Base-by-base conservation (phyloP, 2,329 filamentous ascomycete species). In the Phaeosphaeriaceae sp. region DNA sequence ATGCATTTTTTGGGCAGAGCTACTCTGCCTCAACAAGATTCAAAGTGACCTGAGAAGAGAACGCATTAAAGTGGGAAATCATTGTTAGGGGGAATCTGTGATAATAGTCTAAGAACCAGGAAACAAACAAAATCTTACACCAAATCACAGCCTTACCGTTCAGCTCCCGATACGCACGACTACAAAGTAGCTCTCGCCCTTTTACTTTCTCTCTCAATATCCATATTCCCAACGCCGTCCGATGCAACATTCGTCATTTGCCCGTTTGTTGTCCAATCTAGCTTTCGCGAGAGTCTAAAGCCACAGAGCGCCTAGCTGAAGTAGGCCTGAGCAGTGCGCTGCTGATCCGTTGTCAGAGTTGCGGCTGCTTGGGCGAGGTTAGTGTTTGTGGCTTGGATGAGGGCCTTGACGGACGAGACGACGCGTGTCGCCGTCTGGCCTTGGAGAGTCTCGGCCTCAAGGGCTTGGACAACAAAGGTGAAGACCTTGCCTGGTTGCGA, bases 401-500 rank as follows among this genome's bases (percentile, higher is more conserved):
- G 84, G 52, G 86, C 81, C 81, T 96, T 96, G 36, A 91, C 91
- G 1, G 92, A 89, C 46, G 83, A 83, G 31, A 92, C 91, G 56
- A 97, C 90, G 60, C 90, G 88, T 60, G 83, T 86, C 24, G 91
- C 92, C 20, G 91, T 93, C 73, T 93, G 88, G 20, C 93, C 93
- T 73, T 93, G 91, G 42, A 99, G 83, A 19, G 93, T 94, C 74
- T 97, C 92, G 6, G 92, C 90, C 74, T 97, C 94, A 15, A 99
- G 87, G 20, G 93, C 94, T 76, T 96, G 90, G 24, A 89, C 92
- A 55, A 98, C 91, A 70, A 88, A 90, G 24, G 90, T 87, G 74
- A 99, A 98, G 58, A 93, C 86, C 76, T 93, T 92, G 65, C 87
- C 87, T 7, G 92, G 89, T 74, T 95, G 91, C 62, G 84, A 83